Conservation (phyloP, 2,329 filamentous ascomycete species). For the Aspergillus candidus region DNA sequence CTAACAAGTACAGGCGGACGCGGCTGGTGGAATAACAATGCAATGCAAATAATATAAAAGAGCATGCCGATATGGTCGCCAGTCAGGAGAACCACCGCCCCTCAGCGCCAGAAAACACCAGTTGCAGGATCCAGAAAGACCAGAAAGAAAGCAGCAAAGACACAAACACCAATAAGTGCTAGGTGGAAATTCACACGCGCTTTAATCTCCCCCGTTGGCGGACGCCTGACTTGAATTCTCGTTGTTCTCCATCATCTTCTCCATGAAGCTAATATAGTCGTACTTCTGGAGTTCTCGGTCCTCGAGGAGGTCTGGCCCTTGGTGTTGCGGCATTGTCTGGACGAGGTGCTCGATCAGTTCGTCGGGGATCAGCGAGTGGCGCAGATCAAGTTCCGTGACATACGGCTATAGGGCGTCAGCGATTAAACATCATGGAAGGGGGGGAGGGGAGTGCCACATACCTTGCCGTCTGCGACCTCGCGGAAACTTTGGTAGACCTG, state of each 20-base stretch:
- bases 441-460: constrained; percentile 26
- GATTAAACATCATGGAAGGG: background rate
- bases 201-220: constrained; percentile 17
- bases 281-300: constrained; percentile 82
- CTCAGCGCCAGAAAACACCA: constrained; percentile 22
- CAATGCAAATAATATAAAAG: constrained; percentile 18
- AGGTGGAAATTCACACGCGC: constrained; percentile 8
- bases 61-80: constrained; percentile 21
- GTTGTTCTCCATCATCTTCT: constrained; percentile 61
- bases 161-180: constrained; percentile 15
- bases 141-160: constrained; percentile 12
- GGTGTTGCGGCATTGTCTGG: constrained; percentile 76
- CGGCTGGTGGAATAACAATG: constrained; percentile 8
- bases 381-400: constrained; percentile 93
- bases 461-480: constrained; percentile 94
- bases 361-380: constrained; percentile 91
- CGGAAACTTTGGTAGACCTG: constrained; percentile 97
- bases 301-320: constrained; percentile 76
- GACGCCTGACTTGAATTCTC: constrained; percentile 20
- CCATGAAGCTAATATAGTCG: constrained; percentile 97
- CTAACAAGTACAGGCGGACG: background rate
- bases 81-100: constrained; percentile 13
- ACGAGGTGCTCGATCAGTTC: constrained; percentile 93
- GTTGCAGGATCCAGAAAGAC: constrained; percentile 13
- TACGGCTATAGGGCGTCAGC: constrained; percentile 56